Evolutionary conservation across 345 rosid genomes (phyloP), one percentile per base, ranked within the genome.

Genomic region (Acer saccharum): DNA sequence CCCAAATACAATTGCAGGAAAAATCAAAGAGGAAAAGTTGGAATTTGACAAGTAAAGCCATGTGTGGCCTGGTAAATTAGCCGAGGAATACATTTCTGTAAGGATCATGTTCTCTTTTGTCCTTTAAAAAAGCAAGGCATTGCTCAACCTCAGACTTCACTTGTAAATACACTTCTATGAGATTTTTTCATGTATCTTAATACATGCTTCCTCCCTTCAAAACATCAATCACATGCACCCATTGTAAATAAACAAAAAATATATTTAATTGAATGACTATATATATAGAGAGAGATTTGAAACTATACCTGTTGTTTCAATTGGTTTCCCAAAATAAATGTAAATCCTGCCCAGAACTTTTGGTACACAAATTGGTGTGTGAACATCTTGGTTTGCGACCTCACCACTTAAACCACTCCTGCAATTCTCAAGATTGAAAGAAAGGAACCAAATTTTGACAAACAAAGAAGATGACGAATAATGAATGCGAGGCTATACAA

Each of bases 61-160:
- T 89, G 78, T 10, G 73, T 43, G 46, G 83, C 82, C 82, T 77
- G 87, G 72, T 89, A 86, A 17, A 76, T 11, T 20, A 83, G 75
- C 41, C 95, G 81, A 25, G 90, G 61, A 88, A 41, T 61, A 90
- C 65, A 54, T 74, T 85, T 77, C 94, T 82, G 62, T 89, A 91
- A 16, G 95, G 94, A 83, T 91, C 93, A 7, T 83, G 68, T 68
- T 86, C 92, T 78, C 94, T 82, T 85, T 83, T 91, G 76, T 84
- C 82, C 75, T 86, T 85, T 78, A 89, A 81, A 78, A 83, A 93
- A 41, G 82, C 69, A 2, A 93, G 77, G 86, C 88, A 84, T 18
- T 80, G 80, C 84, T 91, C 92, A 2, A 93, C 93, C 77, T 89
- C 86, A 6, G 85, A 79, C 78, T 88, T 89, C n/a, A 90, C 83